phyloP scores from a whole-genome alignment of 176 grass and related monocot species.

The Oryza officinalis region DNA sequence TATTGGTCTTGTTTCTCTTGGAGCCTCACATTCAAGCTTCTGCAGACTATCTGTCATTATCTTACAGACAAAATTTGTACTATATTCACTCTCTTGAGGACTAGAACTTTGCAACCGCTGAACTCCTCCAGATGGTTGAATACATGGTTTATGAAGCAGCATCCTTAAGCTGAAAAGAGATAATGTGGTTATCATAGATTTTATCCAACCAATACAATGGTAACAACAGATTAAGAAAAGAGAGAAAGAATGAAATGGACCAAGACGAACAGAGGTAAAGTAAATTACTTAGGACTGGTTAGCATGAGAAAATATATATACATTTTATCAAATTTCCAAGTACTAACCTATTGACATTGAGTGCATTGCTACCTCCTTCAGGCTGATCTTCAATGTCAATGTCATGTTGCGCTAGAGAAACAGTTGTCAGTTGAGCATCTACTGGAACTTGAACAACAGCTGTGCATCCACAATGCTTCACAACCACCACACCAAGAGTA shows the following conservation, averaged over 20 bases:
- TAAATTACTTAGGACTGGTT: conserved; percentile 23
- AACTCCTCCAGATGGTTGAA: conserved; percentile 51
- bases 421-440: conserved; percentile 45
- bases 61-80: conserved; percentile 55
- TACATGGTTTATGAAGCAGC: conserved; percentile 72
- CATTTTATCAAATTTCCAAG: conserved; percentile 11
- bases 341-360: conserved; percentile 92
- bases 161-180: conserved; percentile 79
- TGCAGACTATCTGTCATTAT: conserved; percentile 73
- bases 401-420: conserved; percentile 47
- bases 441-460: conserved; percentile 89
- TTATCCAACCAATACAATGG: conserved; percentile 30
- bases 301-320: conserved; percentile 17
- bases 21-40: conserved; percentile 74
- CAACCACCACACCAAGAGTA: conserved; percentile 86
- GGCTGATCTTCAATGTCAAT: conserved; percentile 91
- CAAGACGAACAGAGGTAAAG: conserved; percentile 12
- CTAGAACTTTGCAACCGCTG: conserved; percentile 47
- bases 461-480: conserved; percentile 93
- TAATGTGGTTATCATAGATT: conserved; percentile 24
- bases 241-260: not conserved
- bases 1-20: conserved; percentile 60
- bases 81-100: conserved; percentile 48
- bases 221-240: not conserved
- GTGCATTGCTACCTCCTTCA: conserved; percentile 84